phyloP scores from a whole-genome alignment of 164 flowering plant species.

The Hamamelis virginiana region DNA sequence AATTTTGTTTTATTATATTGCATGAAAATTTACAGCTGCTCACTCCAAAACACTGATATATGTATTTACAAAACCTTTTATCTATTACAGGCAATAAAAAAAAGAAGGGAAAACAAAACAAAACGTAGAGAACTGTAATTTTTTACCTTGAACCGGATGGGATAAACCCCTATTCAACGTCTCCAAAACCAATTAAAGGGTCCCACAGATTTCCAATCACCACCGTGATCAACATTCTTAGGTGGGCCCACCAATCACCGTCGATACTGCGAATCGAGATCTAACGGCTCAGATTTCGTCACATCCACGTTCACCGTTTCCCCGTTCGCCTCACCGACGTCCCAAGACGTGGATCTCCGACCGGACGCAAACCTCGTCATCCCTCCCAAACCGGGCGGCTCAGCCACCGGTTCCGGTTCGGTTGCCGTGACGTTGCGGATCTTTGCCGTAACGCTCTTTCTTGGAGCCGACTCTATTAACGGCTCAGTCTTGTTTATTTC shows the following conservation, averaged over 20 bases:
- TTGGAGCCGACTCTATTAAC: slow-evolving; percentile 17
- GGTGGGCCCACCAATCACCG: slow-evolving; percentile 17
- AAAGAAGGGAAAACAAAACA: not conserved
- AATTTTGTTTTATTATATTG: not conserved
- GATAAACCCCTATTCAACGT: slow-evolving; percentile 12
- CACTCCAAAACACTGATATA: not conserved
- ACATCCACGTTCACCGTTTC: not conserved
- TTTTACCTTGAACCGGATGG: not conserved
- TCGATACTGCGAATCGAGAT: slow-evolving; percentile 10
- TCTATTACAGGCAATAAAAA: not conserved
- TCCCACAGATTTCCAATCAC: slow-evolving; percentile 16
- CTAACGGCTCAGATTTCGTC: slow-evolving; percentile 14
- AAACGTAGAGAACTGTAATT: not conserved
- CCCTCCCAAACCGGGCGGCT: slow-evolving; percentile 57
- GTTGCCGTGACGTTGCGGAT: not conserved
- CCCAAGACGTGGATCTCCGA: slow-evolving; percentile 41
- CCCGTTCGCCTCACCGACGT: not conserved
- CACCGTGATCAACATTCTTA: not conserved
- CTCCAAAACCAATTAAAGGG: slow-evolving; percentile 8
- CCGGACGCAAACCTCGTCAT: slow-evolving; percentile 67
- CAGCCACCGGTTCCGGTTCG: slow-evolving; percentile 17
- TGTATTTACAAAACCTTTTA: not conserved
- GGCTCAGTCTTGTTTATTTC: slow-evolving; percentile 9
- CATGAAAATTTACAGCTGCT: not conserved
- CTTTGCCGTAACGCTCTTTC: slow-evolving; percentile 13